phyloP scores from a whole-genome alignment of 140 eudicot species.

The Flaveria floridana region DNA sequence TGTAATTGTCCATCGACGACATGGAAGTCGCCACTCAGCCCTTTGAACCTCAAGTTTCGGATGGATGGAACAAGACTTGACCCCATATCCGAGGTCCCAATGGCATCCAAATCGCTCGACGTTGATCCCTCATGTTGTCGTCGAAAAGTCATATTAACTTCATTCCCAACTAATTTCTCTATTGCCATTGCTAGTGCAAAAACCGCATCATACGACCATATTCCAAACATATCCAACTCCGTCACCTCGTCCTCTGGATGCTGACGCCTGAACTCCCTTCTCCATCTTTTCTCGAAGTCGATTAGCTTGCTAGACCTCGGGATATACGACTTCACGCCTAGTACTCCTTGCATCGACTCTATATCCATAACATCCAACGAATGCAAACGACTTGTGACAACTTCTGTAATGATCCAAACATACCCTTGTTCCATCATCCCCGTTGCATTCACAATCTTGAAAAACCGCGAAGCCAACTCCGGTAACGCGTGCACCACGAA shows the following conservation, averaged over 20 bases:
- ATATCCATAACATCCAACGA: conserved; percentile 11
- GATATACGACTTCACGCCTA: conserved; percentile 47
- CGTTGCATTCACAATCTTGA: conserved; percentile 34
- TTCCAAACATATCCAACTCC: conserved; percentile 45
- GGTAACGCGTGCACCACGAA: conserved; percentile 50
- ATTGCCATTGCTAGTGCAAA: conserved; percentile 43
- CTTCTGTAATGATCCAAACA: conserved; percentile 54
- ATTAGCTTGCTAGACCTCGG: conserved; percentile 26
- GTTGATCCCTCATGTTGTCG: conserved; percentile 4
- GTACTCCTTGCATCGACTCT: conserved; percentile 52
- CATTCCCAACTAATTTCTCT: conserved; percentile 27
- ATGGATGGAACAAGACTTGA: conserved; percentile 34
- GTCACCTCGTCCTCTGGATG: conserved; percentile 37
- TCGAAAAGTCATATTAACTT: not conserved
- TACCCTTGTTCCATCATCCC: conserved; percentile 66
- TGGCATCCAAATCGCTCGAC: conserved; percentile 39
- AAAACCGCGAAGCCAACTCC: conserved; percentile 41
- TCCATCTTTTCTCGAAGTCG: conserved; percentile 43
- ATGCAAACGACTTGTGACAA: conserved; percentile 31
- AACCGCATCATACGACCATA: conserved; percentile 51
- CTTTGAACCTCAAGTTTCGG: conserved; percentile 37
- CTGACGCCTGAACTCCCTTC: conserved; percentile 28
- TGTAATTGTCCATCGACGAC: conserved; percentile 46
- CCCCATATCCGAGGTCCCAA: conserved; percentile 49
- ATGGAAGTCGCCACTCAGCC: conserved; percentile 49